Percentiles rank a stretch among this genome's conserved stretches.
Conservation (phyloP, 1,139 yeast genomes). For the Sugiyamaella sp. region DNA sequence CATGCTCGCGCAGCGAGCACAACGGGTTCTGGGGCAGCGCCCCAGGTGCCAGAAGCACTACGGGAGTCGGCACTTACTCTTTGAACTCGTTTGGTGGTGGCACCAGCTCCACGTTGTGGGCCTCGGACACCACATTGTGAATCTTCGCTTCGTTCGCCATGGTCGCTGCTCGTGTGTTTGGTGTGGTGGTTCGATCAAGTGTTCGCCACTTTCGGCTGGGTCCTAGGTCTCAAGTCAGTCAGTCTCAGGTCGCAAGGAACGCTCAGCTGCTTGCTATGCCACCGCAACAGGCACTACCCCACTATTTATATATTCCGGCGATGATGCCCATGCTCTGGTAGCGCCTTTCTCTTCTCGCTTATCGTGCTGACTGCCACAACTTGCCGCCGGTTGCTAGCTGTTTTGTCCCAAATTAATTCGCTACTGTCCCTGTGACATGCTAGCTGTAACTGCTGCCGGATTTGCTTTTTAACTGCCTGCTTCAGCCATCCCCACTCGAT, state of each 20-base stretch:
- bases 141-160: conserved; percentile 16
- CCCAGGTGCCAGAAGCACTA: background rate
- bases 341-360: background rate
- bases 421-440: background rate
- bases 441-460: background rate
- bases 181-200: background rate
- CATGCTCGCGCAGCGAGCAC: background rate
- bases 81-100: conserved; percentile 61
- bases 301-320: background rate
- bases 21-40: background rate
- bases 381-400: background rate
- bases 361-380: too few relatives aligned
- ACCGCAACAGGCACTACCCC: background rate
- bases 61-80: conserved; percentile 19
- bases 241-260: too few relatives aligned
- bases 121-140: conserved; percentile 34
- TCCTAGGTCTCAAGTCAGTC: too few relatives aligned
- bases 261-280: background rate
- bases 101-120: conserved; percentile 39
- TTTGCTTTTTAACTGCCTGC: background rate
- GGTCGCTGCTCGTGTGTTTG: background rate
- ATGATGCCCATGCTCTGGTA: background rate
- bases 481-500: background rate
- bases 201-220: too few relatives aligned
- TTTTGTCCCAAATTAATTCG: background rate